phyloP scores from a whole-genome alignment of 1,139 yeast genomes.

The Kodamaea anthophila region DNA sequence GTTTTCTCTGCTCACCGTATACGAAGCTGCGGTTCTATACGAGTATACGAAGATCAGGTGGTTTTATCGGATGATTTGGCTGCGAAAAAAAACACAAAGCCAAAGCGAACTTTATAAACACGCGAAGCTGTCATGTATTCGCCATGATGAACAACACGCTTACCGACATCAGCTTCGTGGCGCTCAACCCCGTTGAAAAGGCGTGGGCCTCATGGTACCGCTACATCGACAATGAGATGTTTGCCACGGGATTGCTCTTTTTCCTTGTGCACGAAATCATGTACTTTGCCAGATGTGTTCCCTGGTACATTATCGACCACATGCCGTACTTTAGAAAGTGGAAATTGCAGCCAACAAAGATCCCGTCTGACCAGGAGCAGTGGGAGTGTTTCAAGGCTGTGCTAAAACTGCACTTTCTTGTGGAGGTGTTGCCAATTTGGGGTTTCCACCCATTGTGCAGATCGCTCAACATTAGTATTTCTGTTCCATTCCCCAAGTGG shows the following conservation, averaged over 20 bases:
- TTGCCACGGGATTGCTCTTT: conserved; percentile 79
- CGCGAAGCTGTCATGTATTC: too few species aligned
- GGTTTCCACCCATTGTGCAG: conserved; percentile 88
- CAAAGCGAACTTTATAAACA: too few species aligned
- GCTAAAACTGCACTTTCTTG: conserved; percentile 75
- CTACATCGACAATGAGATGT: conserved; percentile 65
- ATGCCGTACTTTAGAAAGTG: conserved; percentile 70
- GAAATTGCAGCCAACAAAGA: conserved; percentile 76
- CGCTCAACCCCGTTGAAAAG: conserved; percentile 37
- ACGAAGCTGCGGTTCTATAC: too few species aligned
- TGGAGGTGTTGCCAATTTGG: conserved; percentile 95
- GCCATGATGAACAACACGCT: conserved; percentile 3
- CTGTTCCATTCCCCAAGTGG: conserved; percentile 77
- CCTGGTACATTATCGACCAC: conserved; percentile 76
- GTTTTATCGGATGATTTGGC: conserved; percentile 1
- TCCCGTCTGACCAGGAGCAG: conserved; percentile 76
- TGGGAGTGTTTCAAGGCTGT: conserved; percentile 89
- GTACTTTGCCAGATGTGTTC: conserved; percentile 80
- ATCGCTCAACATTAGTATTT: conserved; percentile 62
- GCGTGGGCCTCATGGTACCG: conserved; percentile 78
- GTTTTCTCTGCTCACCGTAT: too few species aligned
- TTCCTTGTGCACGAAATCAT: conserved; percentile 70
- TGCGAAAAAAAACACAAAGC: conserved; percentile 3
- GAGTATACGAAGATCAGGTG: conserved; percentile 1
- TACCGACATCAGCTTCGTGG: not conserved